Percentiles rank a stretch among this genome's conserved stretches.
Evolutionary conservation across 1,139 yeast species (phyloP).

Genomic region (Candida tropicalis): DNA sequence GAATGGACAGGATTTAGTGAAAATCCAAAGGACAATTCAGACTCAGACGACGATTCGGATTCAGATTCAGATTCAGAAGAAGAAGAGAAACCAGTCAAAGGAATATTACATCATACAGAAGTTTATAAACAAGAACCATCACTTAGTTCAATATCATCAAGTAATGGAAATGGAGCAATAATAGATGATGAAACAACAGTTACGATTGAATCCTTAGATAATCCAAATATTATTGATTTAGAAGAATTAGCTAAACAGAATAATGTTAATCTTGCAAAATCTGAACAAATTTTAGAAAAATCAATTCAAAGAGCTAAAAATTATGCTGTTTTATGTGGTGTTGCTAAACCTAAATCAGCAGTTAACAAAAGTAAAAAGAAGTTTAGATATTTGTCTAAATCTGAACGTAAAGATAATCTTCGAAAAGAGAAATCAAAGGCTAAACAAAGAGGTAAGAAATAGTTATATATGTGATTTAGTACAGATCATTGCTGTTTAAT

Average conservation of each 20-base stretch:
- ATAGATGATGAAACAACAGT: slow-evolving; percentile 47
- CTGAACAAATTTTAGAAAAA: slow-evolving; percentile 62
- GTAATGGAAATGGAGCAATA: slow-evolving; percentile 56
- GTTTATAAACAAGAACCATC: slow-evolving; percentile 44
- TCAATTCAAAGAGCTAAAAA: slow-evolving; percentile 72
- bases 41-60: slow-evolving; percentile 15
- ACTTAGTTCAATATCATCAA: slow-evolving; percentile 44
- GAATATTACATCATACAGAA: slow-evolving; percentile 45
- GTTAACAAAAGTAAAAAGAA: slow-evolving; percentile 59
- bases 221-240: slow-evolving; percentile 36
- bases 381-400: slow-evolving; percentile 81
- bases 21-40: slow-evolving; percentile 13
- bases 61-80: slow-evolving; percentile 17
- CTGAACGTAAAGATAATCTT: slow-evolving; percentile 71
- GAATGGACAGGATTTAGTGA: slow-evolving; percentile 15
- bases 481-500: not conserved
- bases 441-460: slow-evolving; percentile 15
- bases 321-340: slow-evolving; percentile 67
- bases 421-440: slow-evolving; percentile 53
- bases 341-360: slow-evolving; percentile 36
- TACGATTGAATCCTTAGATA: slow-evolving; percentile 56
- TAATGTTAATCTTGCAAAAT: slow-evolving; percentile 61
- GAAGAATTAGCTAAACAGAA: slow-evolving; percentile 62
- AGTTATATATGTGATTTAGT: not conserved
- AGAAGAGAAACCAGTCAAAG: slow-evolving; percentile 28